These are phyloP conservation scores for Clarireedia hainanense DNA, from an alignment of 2,329 filamentous ascomycete species.

Conservation along the genomic window DNA sequence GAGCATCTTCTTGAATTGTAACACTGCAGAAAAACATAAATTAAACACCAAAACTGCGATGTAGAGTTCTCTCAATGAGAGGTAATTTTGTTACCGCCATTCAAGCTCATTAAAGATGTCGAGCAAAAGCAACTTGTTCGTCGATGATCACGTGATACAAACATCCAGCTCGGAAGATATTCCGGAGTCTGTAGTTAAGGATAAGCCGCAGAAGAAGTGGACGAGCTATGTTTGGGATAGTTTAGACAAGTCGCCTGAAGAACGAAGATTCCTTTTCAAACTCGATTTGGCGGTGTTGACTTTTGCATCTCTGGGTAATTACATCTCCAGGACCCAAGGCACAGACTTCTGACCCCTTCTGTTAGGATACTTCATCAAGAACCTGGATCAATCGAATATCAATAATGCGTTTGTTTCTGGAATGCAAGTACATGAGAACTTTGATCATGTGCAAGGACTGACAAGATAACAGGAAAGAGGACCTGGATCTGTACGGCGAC, in stretches of 20 bases:
- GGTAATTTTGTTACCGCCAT: background rate
- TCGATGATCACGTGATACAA: slow-evolving; percentile 1
- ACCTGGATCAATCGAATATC: slow-evolving; percentile 38
- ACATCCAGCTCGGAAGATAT: background rate
- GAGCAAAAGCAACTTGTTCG: background rate
- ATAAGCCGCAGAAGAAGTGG: slow-evolving; percentile 27
- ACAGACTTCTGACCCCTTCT: background rate
- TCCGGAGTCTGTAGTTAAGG: slow-evolving; percentile 3
- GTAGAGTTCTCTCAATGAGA: background rate
- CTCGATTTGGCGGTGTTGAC: slow-evolving; percentile 38
- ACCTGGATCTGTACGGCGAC: slow-evolving; percentile 42
- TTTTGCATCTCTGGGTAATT: slow-evolving; percentile 8
- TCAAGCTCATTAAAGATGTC: slow-evolving; percentile 1
- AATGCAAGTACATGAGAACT: slow-evolving; percentile 27
- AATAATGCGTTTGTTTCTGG: slow-evolving; percentile 40
- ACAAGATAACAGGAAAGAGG: slow-evolving; percentile 24
- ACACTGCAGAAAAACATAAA: background rate
- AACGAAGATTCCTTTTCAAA: slow-evolving; percentile 40
- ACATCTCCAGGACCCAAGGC: background rate
- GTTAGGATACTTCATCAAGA: slow-evolving; percentile 43
- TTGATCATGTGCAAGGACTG: slow-evolving; percentile 18
- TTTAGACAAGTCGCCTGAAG: slow-evolving; percentile 40
- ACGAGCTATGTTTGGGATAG: slow-evolving; percentile 38
- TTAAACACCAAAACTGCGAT: background rate
- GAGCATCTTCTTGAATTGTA: background rate